Evolutionary conservation across 192 early-diverging fungal genomes (phyloP).

Genomic region (Coemansia sp.): DNA sequence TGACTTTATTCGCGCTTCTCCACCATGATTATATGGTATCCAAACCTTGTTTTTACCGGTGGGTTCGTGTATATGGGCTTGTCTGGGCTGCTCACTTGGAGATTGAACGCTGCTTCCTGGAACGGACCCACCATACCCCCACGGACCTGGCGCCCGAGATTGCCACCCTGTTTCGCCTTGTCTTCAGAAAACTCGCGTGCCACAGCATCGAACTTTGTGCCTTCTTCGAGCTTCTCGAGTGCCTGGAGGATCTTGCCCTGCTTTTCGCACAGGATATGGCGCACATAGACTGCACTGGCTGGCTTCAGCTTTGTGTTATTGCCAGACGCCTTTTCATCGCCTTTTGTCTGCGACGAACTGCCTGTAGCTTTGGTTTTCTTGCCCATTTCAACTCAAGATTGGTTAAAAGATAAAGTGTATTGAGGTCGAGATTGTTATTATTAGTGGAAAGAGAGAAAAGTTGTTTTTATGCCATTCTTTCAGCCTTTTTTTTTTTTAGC

Average conservation of each 20-base stretch:
- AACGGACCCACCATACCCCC: slow-evolving; percentile 75
- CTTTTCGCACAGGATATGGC: slow-evolving; percentile 87
- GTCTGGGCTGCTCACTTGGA: slow-evolving; percentile 64
- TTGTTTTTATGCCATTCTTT: too few relatives aligned
- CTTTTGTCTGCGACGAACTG: slow-evolving; percentile 9
- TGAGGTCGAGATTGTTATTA: too few relatives aligned
- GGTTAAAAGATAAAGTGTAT: too few relatives aligned
- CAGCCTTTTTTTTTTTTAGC: slow-evolving; percentile 28
- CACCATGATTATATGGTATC: slow-evolving; percentile 89
- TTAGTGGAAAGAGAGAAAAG: background rate
- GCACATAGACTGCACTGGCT: slow-evolving; percentile 63
- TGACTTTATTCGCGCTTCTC: slow-evolving; percentile 56
- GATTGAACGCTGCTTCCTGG: slow-evolving; percentile 77
- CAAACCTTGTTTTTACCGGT: slow-evolving; percentile 71
- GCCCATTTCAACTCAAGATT: slow-evolving; percentile 8
- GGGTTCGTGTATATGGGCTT: slow-evolving; percentile 70
- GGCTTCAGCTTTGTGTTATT: slow-evolving; percentile 61
- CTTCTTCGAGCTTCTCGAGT: slow-evolving; percentile 60
- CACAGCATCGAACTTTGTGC: slow-evolving; percentile 64
- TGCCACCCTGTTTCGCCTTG: slow-evolving; percentile 78
- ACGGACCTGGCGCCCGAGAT: slow-evolving; percentile 75
- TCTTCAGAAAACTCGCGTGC: slow-evolving; percentile 78
- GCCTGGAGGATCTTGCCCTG: slow-evolving; percentile 72
- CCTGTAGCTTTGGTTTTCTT: slow-evolving; percentile 25
- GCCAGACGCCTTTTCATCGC: background rate